phyloP scores from a whole-genome alignment of 768 basidiomycete genomes.

The Lentinula sp. region DNA sequence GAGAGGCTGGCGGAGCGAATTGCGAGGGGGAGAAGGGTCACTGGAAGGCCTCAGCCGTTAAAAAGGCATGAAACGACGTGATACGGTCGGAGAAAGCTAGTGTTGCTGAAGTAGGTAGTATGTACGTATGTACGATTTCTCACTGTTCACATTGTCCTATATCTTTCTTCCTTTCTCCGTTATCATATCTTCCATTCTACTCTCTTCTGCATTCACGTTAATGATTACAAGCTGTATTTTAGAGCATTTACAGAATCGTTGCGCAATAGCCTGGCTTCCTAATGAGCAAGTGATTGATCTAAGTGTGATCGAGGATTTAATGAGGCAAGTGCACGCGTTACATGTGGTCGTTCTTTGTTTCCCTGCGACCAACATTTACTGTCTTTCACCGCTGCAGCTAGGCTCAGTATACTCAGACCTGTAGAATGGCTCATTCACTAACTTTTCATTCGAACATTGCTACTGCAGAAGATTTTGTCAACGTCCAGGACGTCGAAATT shows the following conservation, averaged over 20 bases:
- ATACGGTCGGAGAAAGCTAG: not conserved
- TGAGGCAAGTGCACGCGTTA: not conserved
- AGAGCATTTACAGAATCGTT: too few relatives aligned
- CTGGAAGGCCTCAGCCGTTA: constrained; percentile 43
- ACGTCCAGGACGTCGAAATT: not conserved
- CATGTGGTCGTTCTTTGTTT: not conserved
- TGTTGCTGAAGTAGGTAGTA: not conserved
- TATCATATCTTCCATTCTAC: not conserved
- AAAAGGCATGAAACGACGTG: constrained; percentile 59
- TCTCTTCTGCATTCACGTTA: not conserved
- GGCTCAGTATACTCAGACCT: not conserved
- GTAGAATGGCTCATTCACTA: not conserved
- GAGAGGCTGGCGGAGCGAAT: constrained; percentile 61
- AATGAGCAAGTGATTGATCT: not conserved
- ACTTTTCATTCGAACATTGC: not conserved
- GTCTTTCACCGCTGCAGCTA: not conserved
- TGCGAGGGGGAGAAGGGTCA: constrained; percentile 41
- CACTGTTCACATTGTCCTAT: not conserved
- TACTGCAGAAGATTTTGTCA: not conserved
- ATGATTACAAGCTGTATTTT: not conserved
- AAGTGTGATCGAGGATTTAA: not conserved
- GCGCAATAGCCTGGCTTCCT: too few relatives aligned
- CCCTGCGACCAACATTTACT: not conserved
- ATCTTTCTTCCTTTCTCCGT: not conserved
- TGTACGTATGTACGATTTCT: not conserved